phyloP scores from a whole-genome alignment of 2,329 filamentous ascomycete species.

The Cercospora sojina region DNA sequence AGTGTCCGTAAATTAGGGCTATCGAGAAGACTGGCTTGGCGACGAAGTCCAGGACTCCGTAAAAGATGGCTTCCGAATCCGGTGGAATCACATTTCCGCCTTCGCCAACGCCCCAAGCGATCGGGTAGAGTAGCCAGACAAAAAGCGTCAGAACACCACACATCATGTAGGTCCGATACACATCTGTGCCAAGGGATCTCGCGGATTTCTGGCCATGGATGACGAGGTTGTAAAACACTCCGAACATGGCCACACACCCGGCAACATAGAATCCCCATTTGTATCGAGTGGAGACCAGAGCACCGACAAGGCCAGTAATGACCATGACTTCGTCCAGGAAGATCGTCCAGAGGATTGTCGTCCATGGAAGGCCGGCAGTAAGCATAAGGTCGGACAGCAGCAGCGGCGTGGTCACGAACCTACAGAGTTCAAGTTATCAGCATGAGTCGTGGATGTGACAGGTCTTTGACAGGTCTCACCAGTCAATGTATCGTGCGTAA shows the following conservation, averaged over 20 bases:
- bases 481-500: conserved; percentile 63
- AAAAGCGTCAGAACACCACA: conserved; percentile 55
- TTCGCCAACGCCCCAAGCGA: conserved; percentile 60
- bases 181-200: conserved; percentile 49
- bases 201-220: conserved; percentile 56
- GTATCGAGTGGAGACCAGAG: conserved; percentile 58
- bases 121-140: conserved; percentile 62
- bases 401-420: conserved; percentile 58
- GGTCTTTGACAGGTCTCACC: conserved; percentile 39
- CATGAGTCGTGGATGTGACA: not conserved
- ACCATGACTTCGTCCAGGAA: conserved; percentile 63
- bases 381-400: conserved; percentile 60
- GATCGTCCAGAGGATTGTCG: conserved; percentile 61
- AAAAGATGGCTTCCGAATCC: conserved; percentile 64
- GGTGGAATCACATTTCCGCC: conserved; percentile 63
- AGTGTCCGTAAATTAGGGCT: conserved; percentile 58
- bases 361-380: conserved; percentile 60
- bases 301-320: conserved; percentile 60
- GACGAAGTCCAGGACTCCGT: conserved; percentile 62
- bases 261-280: conserved; percentile 53
- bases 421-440: conserved; percentile 1
- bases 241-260: conserved; percentile 48
- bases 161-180: conserved; percentile 51
- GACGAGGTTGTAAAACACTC: conserved; percentile 50
- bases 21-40: conserved; percentile 61